These are phyloP conservation scores for Backusella morwellensis DNA, from an alignment of 192 early-diverging fungal species.

Conservation along the genomic window DNA sequence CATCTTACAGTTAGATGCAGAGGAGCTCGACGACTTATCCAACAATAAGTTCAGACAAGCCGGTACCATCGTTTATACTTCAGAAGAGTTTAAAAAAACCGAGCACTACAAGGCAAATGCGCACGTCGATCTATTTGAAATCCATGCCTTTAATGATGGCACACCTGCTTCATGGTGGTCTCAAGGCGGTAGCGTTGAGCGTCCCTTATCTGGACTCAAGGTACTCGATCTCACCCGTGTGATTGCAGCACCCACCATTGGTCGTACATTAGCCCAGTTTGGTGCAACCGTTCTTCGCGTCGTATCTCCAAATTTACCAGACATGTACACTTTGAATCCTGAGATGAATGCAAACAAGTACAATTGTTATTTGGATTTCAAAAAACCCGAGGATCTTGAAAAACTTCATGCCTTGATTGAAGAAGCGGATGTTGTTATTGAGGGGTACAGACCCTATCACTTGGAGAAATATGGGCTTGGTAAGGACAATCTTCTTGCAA, in stretches of 20 bases:
- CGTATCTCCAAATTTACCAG: background rate
- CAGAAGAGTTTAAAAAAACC: background rate
- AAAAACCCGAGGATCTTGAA: background rate
- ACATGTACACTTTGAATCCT: background rate
- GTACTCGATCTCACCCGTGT: background rate
- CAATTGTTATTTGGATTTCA: slow-evolving; percentile 17
- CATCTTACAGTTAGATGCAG: background rate
- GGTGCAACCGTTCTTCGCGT: background rate
- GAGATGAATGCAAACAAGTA: background rate
- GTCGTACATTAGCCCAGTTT: background rate
- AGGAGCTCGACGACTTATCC: background rate
- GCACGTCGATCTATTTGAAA: background rate
- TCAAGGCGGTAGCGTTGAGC: background rate
- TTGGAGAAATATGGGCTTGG: slow-evolving; percentile 14
- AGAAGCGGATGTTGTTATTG: slow-evolving; percentile 18
- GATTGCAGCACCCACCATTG: background rate
- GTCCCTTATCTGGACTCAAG: background rate
- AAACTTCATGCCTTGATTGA: background rate
- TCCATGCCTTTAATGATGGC: background rate
- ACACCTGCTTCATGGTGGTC: background rate
- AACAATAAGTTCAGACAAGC: background rate
- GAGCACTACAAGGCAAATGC: background rate
- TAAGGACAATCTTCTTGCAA: slow-evolving; percentile 1
- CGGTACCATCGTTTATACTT: background rate
- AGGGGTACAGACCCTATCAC: slow-evolving; percentile 12